A percentile compares a stretch with the other conserved stretches of the same genome.
phyloP scores from a whole-genome alignment of 2,329 filamentous ascomycete genomes.

The Cytospora paraplurivora region DNA sequence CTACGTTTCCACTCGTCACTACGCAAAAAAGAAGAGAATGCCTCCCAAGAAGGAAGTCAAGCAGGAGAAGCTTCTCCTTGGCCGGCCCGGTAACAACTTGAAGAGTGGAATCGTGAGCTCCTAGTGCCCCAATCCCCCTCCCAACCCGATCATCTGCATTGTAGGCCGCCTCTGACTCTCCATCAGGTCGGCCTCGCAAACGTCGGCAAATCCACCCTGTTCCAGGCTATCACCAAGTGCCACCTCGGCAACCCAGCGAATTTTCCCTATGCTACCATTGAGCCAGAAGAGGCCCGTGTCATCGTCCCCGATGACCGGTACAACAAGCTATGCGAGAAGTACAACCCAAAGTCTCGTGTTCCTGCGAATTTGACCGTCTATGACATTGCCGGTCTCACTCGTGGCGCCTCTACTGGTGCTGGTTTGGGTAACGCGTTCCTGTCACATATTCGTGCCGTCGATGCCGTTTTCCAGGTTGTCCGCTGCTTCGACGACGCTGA shows the following conservation, averaged over 20 bases:
- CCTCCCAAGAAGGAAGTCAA: constrained; percentile 89
- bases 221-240: constrained; percentile 99
- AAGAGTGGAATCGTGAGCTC: constrained; percentile 94
- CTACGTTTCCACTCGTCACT: constrained; percentile 54
- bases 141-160: constrained; percentile 30
- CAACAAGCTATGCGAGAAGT: constrained; percentile 94
- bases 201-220: constrained; percentile 98
- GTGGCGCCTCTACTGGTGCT: constrained; percentile 93
- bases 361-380: constrained; percentile 98
- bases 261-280: constrained; percentile 98
- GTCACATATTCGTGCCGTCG: constrained; percentile 96
- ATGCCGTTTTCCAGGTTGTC: constrained; percentile 97
- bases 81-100: constrained; percentile 94
- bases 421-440: constrained; percentile 97
- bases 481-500: constrained; percentile 98
- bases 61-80: constrained; percentile 95
- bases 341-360: constrained; percentile 96
- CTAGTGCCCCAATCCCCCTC: constrained; percentile 27
- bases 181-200: constrained; percentile 93
- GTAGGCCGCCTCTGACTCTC: constrained; percentile 43
- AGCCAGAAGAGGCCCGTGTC: constrained; percentile 96
- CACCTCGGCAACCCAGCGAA: constrained; percentile 97
- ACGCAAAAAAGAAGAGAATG: constrained; percentile 73
- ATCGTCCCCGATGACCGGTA: constrained; percentile 95
- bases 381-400: constrained; percentile 95